These are phyloP conservation scores for Melampsora americana DNA, from an alignment of 1,284 basidiomycete species.

Conservation along the genomic window DNA sequence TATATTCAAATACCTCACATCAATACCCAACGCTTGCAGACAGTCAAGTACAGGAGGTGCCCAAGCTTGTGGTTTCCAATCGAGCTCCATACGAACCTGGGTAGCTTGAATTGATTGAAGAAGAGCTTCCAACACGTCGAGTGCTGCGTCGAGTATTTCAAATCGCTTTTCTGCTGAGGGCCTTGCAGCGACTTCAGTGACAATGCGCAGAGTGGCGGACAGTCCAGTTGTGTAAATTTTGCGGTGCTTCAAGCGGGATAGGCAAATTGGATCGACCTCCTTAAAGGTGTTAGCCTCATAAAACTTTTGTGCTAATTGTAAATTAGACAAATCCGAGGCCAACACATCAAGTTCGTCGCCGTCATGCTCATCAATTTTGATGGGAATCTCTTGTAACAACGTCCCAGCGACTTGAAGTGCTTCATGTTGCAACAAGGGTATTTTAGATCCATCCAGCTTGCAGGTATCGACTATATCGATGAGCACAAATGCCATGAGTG, in stretches of 20 bases:
- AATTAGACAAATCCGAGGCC: background rate
- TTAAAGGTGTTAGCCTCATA: slow-evolving; percentile 33
- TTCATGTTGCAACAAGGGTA: slow-evolving; percentile 4
- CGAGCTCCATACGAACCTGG: background rate
- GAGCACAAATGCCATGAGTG: slow-evolving; percentile 67
- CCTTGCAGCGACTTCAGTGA: slow-evolving; percentile 11
- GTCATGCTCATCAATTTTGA: slow-evolving; percentile 11
- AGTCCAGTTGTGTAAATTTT: slow-evolving; percentile 26
- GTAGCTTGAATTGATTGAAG: slow-evolving; percentile 8
- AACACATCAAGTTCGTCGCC: background rate
- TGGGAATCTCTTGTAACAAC: slow-evolving; percentile 25
- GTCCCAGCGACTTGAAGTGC: slow-evolving; percentile 24
- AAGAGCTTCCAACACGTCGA: slow-evolving; percentile 24
- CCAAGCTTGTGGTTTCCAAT: slow-evolving; percentile 27
- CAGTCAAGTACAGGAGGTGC: slow-evolving; percentile 19
- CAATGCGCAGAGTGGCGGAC: slow-evolving; percentile 20
- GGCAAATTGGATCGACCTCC: slow-evolving; percentile 10
- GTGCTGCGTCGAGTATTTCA: slow-evolving; percentile 23
- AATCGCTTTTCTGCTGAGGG: background rate
- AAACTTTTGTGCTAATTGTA: slow-evolving; percentile 25
- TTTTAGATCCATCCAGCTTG: slow-evolving; percentile 48
- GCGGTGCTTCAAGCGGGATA: slow-evolving; percentile 18
- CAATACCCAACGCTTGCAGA: slow-evolving; percentile 20
- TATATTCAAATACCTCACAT: slow-evolving; percentile 11
- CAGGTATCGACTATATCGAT: slow-evolving; percentile 64